Evolutionary conservation across 2,329 filamentous ascomycete species (phyloP).

Genomic region (Arachnopeziza araneosa): DNA sequence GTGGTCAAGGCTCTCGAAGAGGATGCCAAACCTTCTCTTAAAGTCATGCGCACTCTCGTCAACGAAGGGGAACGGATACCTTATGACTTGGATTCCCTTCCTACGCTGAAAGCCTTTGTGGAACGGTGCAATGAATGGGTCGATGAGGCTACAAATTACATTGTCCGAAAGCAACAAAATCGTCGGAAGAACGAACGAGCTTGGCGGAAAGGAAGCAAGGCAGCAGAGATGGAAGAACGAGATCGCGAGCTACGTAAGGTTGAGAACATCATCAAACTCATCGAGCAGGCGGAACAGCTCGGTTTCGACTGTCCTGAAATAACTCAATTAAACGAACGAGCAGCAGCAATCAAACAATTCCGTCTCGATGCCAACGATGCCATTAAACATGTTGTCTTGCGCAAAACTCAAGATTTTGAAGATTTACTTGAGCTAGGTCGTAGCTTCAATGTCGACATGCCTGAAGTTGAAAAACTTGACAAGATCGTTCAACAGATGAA

Average conservation of each 20-base stretch:
- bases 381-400: slow-evolving; percentile 58
- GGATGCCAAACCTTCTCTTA: slow-evolving; percentile 77
- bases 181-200: slow-evolving; percentile 89
- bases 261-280: slow-evolving; percentile 78
- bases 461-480: slow-evolving; percentile 78
- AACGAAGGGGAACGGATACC: slow-evolving; percentile 96
- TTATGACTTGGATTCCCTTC: slow-evolving; percentile 77
- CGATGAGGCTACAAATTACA: slow-evolving; percentile 93
- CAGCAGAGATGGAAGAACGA: slow-evolving; percentile 76
- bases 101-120: slow-evolving; percentile 81
- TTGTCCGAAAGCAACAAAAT: slow-evolving; percentile 94
- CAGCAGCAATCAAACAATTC: slow-evolving; percentile 78
- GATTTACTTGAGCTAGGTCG: slow-evolving; percentile 87
- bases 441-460: slow-evolving; percentile 84
- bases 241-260: slow-evolving; percentile 82
- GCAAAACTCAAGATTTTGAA: slow-evolving; percentile 71
- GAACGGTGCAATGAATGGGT: slow-evolving; percentile 97
- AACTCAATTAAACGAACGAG: slow-evolving; percentile 74
- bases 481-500: slow-evolving; percentile 76
- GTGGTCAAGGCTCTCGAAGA: slow-evolving; percentile 80
- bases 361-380: slow-evolving; percentile 68
- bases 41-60: slow-evolving; percentile 75
- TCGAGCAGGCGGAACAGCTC: slow-evolving; percentile 77
- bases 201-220: slow-evolving; percentile 72
- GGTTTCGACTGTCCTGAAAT: slow-evolving; percentile 95